Evolutionary conservation across 257 asterid genomes (phyloP).

Genomic region (Plantago major): DNA sequence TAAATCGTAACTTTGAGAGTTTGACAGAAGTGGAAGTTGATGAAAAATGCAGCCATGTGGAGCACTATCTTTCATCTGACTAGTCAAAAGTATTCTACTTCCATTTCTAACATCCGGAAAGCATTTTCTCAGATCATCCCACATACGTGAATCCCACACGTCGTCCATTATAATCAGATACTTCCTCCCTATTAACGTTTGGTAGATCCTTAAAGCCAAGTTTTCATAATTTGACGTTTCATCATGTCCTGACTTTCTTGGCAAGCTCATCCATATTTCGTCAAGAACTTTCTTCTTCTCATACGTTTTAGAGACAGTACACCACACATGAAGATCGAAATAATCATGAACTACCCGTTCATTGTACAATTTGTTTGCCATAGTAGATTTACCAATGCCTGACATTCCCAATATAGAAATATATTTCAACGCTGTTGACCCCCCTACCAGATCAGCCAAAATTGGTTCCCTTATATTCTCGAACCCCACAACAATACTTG

Average conservation of each 20-base stretch:
- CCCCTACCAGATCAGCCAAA: neutral
- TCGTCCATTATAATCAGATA: conserved; percentile 39
- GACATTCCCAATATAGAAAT: neutral
- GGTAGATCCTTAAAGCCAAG: neutral
- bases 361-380: neutral
- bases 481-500: neutral
- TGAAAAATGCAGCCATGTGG: neutral
- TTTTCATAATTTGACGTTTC: conserved; percentile 5
- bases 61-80: conserved; percentile 11
- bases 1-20: neutral
- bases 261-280: neutral
- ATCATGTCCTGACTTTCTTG: neutral
- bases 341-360: neutral
- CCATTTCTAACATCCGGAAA: conserved; percentile 17
- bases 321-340: neutral
- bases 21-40: neutral
- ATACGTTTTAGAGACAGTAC: neutral
- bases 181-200: conserved; percentile 15
- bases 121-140: conserved; percentile 2
- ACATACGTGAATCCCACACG: conserved; percentile 21
- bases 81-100: conserved; percentile 30
- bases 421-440: neutral
- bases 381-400: neutral
- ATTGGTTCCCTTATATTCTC: neutral
- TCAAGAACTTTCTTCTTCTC: neutral